A percentile compares a stretch with the other conserved stretches of the same genome.
Conservation (phyloP, 2,329 filamentous ascomycete genomes). For the Talaromyces sp. region DNA sequence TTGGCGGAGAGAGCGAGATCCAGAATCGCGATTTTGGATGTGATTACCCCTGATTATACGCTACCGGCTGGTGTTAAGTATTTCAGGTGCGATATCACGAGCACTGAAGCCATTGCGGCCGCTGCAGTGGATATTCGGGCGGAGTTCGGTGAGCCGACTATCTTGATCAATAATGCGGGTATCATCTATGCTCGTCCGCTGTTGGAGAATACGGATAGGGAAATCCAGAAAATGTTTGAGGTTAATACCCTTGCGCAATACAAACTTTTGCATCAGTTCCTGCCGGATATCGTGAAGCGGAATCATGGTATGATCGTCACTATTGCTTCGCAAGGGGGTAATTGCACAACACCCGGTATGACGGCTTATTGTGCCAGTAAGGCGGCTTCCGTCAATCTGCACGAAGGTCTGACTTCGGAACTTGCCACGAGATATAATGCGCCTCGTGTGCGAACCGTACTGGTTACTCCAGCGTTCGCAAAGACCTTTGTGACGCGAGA, state of each 20-base stretch:
- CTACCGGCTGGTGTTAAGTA: conserved; percentile 20
- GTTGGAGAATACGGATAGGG: conserved; percentile 35
- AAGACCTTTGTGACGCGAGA: conserved; percentile 28
- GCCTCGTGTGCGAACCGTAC: conserved; percentile 26
- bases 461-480: conserved; percentile 11
- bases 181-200: conserved; percentile 41
- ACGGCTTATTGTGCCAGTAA: conserved; percentile 48
- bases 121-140: conserved; percentile 29
- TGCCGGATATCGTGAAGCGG: conserved; percentile 43
- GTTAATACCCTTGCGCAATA: conserved; percentile 48
- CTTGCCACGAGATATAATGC: conserved; percentile 26
- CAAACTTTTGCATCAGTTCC: conserved; percentile 43
- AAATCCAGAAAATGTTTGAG: conserved; percentile 43
- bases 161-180: conserved; percentile 44
- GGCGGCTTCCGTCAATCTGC: conserved; percentile 44
- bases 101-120: conserved; percentile 14
- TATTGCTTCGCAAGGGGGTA: conserved; percentile 48
- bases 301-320: conserved; percentile 52
- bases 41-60: conserved; percentile 51
- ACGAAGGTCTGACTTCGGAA: conserved; percentile 40
- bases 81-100: conserved; percentile 28
- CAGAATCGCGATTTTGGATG: conserved; percentile 67
- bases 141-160: conserved; percentile 33
- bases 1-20: conserved; percentile 58
- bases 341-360: conserved; percentile 40